A percentile compares a stretch with the other conserved stretches of the same genome.
Conservation (phyloP, 1,139 yeast genomes). For the Schwanniomyces etchellsii region DNA sequence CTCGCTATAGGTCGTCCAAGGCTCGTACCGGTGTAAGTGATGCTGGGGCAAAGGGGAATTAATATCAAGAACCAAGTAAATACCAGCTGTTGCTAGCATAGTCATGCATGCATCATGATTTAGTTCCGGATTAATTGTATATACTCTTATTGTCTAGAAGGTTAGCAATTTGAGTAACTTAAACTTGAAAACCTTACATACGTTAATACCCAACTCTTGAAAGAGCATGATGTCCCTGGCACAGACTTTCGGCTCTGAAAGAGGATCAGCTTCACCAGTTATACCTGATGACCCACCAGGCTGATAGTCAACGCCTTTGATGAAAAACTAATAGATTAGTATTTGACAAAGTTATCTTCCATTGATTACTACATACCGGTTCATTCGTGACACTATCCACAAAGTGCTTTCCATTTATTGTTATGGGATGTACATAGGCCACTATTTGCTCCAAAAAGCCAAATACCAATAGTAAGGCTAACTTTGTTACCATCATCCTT, state of each 20-base stretch:
- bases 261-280: constrained; percentile 53
- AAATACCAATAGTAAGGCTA: too few species aligned
- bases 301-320: constrained; percentile 76
- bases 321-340: constrained; percentile 40
- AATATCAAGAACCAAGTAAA: constrained; percentile 84
- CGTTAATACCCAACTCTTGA: constrained; percentile 73
- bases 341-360: constrained; percentile 1
- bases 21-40: constrained; percentile 81
- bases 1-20: constrained; percentile 74
- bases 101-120: constrained; percentile 92
- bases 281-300: constrained; percentile 83
- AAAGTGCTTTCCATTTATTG: constrained; percentile 64
- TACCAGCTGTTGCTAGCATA: constrained; percentile 84
- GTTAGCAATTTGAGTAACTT: constrained; percentile 19
- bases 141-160: constrained; percentile 68
- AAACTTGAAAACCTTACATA: constrained; percentile 19
- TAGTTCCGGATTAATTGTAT: constrained; percentile 76
- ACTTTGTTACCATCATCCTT: too few species aligned
- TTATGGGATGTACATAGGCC: constrained; percentile 53
- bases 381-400: constrained; percentile 69
- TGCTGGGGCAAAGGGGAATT: constrained; percentile 78
- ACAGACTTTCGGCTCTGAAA: constrained; percentile 64
- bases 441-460: too few species aligned
- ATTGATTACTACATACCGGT: constrained; percentile 46
- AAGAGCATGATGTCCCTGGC: constrained; percentile 70